Evolutionary conservation across 164 flowering plant genomes (phyloP).

Genomic region (Cinnamomum micranthum): DNA sequence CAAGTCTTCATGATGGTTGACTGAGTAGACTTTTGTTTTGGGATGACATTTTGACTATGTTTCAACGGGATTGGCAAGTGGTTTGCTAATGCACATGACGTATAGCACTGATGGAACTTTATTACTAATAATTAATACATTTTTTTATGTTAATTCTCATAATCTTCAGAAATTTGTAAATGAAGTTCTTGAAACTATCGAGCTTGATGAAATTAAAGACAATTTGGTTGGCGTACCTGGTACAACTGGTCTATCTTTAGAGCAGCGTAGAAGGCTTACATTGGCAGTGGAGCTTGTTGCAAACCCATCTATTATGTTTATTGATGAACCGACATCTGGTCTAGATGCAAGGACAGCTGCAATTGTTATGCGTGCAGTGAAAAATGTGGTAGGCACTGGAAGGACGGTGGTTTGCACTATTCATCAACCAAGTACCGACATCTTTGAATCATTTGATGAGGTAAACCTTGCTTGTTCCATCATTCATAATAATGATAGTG

Average conservation of each 20-base stretch:
- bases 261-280: constrained; percentile 77
- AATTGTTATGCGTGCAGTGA: constrained; percentile 74
- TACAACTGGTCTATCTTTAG: constrained; percentile 63
- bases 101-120: no score
- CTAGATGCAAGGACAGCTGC: constrained; percentile 86
- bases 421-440: constrained; percentile 67
- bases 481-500: no score
- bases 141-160: not conserved
- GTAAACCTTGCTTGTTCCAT: constrained; percentile 21
- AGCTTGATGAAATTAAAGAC: constrained; percentile 64
- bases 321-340: constrained; percentile 84
- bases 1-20: no score
- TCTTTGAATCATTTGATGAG: constrained; percentile 83
- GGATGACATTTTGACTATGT: no score
- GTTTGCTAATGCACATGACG: no score
- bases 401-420: constrained; percentile 64
- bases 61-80: no score
- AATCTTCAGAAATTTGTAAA: constrained; percentile 47
- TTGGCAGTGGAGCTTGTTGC: constrained; percentile 82
- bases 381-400: constrained; percentile 53
- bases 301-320: constrained; percentile 71
- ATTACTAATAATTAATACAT: no score
- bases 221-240: constrained; percentile 66
- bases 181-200: constrained; percentile 69
- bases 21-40: no score